Evolutionary conservation across 2,329 filamentous ascomycete species (phyloP).

Genomic region (Elsinoe perseae): DNA sequence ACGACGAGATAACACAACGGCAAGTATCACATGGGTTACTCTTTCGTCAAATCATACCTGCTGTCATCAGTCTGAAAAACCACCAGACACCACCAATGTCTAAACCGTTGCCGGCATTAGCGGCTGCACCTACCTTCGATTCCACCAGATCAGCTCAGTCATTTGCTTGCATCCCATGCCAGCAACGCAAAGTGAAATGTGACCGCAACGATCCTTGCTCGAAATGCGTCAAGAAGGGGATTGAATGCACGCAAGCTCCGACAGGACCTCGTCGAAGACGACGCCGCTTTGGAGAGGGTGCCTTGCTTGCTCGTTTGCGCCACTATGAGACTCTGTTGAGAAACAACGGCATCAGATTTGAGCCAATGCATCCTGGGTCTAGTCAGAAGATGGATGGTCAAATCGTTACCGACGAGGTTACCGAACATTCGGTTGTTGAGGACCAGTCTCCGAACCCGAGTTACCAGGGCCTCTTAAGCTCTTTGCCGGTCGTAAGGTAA

Average conservation of each 20-base stretch:
- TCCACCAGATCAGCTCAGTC: slow-evolving; percentile 29
- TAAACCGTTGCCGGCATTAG: not conserved
- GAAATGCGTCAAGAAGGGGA: slow-evolving; percentile 57
- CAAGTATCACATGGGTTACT: not conserved
- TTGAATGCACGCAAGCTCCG: slow-evolving; percentile 45
- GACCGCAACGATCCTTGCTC: slow-evolving; percentile 60
- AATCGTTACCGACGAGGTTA: no score
- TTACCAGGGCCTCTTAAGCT: slow-evolving; percentile 18
- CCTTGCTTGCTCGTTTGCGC: slow-evolving; percentile 59
- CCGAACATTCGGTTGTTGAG: slow-evolving; percentile 18
- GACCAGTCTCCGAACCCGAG: slow-evolving; percentile 2
- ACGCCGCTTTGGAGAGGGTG: slow-evolving; percentile 60
- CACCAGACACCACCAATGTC: no score
- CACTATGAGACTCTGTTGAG: slow-evolving; percentile 60
- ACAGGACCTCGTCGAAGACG: slow-evolving; percentile 46
- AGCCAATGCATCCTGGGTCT: slow-evolving; percentile 46
- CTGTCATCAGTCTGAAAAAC: no score
- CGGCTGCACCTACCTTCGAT: not conserved
- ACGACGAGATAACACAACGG: not conserved
- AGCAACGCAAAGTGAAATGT: slow-evolving; percentile 68
- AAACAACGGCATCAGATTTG: slow-evolving; percentile 59
- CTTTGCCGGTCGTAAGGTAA: slow-evolving; percentile 1
- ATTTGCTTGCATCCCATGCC: slow-evolving; percentile 60
- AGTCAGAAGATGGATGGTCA: not conserved
- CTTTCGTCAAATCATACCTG: no score